Evolutionary conservation across 768 basidiomycete species (phyloP).

Genomic region (Mycena latifolia): DNA sequence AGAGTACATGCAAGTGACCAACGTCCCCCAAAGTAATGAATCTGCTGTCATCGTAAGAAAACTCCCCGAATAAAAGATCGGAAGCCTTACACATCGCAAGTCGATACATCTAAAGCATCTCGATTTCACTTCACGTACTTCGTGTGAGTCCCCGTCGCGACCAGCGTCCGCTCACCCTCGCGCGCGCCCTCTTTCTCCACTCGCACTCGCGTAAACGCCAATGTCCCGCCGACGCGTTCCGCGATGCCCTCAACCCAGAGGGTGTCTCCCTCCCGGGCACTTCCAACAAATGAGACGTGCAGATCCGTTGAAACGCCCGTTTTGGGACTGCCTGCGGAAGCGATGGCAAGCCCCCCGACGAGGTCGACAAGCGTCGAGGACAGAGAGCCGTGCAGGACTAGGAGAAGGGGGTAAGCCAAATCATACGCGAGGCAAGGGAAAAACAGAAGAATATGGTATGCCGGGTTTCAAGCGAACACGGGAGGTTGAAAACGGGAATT

Average conservation of each 20-base stretch:
- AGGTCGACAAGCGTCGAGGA: slow-evolving; percentile 34
- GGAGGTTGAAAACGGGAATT: background rate
- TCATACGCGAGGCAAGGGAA: background rate
- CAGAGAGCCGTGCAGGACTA: slow-evolving; percentile 34
- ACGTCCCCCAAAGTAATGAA: too few relatives aligned
- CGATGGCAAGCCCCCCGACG: slow-evolving; percentile 31
- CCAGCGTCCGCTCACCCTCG: slow-evolving; percentile 12
- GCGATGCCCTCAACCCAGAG: slow-evolving; percentile 30
- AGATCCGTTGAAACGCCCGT: slow-evolving; percentile 34
- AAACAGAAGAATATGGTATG: background rate
- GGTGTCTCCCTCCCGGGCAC: slow-evolving; percentile 31
- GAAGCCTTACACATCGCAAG: too few relatives aligned
- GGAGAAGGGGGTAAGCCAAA: background rate
- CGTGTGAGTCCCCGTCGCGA: slow-evolving; percentile 34
- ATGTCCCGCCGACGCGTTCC: slow-evolving; percentile 31
- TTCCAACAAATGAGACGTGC: slow-evolving; percentile 29
- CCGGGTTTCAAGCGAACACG: background rate
- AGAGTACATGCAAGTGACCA: too few relatives aligned
- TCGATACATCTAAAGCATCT: too few relatives aligned
- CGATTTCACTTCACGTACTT: slow-evolving; percentile 36
- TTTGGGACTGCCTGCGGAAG: slow-evolving; percentile 26
- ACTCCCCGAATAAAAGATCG: too few relatives aligned
- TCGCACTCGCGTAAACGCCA: slow-evolving; percentile 33
- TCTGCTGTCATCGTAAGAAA: too few relatives aligned
- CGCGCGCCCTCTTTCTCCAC: slow-evolving; percentile 21